These are phyloP conservation scores for Eucalyptus lansdowneana DNA, from an alignment of 345 rosid genomes.

Conservation along the genomic window DNA sequence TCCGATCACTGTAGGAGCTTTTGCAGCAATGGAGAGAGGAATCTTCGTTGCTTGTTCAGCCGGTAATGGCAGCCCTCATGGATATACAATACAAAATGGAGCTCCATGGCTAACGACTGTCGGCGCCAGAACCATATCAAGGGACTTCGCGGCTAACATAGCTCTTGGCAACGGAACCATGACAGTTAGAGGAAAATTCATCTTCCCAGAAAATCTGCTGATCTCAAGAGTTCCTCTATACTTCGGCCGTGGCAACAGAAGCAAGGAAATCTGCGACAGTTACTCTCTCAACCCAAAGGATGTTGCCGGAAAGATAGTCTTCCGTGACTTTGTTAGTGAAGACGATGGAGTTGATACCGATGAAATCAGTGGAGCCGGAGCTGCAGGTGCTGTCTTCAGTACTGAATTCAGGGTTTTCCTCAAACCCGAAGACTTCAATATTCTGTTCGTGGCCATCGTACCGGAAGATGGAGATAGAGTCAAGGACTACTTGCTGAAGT, in stretches of 20 bases:
- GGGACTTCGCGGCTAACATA: slow-evolving; percentile 9
- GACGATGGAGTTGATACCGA: background rate
- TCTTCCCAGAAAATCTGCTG: slow-evolving; percentile 22
- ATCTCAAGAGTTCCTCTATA: slow-evolving; percentile 15
- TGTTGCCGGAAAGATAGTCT: slow-evolving; percentile 22
- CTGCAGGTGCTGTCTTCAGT: slow-evolving; percentile 22
- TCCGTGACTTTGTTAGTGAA: slow-evolving; percentile 9
- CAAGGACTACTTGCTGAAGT: slow-evolving; percentile 5
- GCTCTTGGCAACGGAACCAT: slow-evolving; percentile 1
- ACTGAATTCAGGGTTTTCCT: background rate
- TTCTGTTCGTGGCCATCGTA: slow-evolving; percentile 5
- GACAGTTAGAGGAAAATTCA: slow-evolving; percentile 9
- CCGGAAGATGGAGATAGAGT: slow-evolving; percentile 6
- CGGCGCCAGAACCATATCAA: slow-evolving; percentile 25
- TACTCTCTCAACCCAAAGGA: slow-evolving; percentile 11
- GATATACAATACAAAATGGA: slow-evolving; percentile 18
- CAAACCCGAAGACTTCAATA: background rate
- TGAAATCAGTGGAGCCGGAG: slow-evolving; percentile 8
- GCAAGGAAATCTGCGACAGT: slow-evolving; percentile 16
- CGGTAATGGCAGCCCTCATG: no score
- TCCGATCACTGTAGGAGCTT: no score
- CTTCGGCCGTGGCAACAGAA: slow-evolving; percentile 22
- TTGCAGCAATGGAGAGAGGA: no score
- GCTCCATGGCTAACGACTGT: slow-evolving; percentile 34
- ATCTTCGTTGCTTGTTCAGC: no score